Percentiles rank a stretch among this genome's conserved stretches.
These are phyloP conservation scores for Nakazawaea populi DNA, from an alignment of 805 yeast genomes.

Conservation along the genomic window DNA sequence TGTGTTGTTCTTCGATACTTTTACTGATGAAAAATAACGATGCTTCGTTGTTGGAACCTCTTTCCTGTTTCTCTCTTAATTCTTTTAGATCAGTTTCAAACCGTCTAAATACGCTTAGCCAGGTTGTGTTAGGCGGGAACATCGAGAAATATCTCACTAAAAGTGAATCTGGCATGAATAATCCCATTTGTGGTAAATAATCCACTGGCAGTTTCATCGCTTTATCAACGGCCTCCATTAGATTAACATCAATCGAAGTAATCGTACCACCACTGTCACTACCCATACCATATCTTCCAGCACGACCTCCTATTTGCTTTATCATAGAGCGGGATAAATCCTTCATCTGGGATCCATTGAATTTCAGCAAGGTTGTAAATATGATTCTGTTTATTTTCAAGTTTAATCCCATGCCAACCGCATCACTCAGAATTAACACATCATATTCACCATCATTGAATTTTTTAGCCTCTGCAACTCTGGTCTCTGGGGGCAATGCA, in stretches of 20 bases:
- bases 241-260: constrained; percentile 41
- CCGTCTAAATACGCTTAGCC: constrained; percentile 39
- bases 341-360: constrained; percentile 51
- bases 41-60: not conserved
- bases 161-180: constrained; percentile 79
- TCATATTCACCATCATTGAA: constrained; percentile 81
- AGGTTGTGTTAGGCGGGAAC: constrained; percentile 44
- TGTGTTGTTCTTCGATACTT: constrained; percentile 18
- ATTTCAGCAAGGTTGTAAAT: constrained; percentile 64
- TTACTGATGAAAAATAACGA: constrained; percentile 20
- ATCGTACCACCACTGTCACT: constrained; percentile 35
- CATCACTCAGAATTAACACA: constrained; percentile 91
- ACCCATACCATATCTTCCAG: constrained; percentile 65
- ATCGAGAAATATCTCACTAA: constrained; percentile 61
- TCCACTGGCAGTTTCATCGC: constrained; percentile 47
- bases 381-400: constrained; percentile 76
- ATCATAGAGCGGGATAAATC: constrained; percentile 57
- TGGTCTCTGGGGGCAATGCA: constrained; percentile 90
- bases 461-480: constrained; percentile 73
- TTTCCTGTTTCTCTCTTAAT: constrained; percentile 12
- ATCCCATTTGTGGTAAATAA: constrained; percentile 51
- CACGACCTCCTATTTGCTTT: constrained; percentile 95
- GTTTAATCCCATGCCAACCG: constrained; percentile 96
- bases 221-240: constrained; percentile 36
- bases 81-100: constrained; percentile 36